Evolutionary conservation across 768 basidiomycete genomes (phyloP).

Genomic region (Rhizopogon rudus): DNA sequence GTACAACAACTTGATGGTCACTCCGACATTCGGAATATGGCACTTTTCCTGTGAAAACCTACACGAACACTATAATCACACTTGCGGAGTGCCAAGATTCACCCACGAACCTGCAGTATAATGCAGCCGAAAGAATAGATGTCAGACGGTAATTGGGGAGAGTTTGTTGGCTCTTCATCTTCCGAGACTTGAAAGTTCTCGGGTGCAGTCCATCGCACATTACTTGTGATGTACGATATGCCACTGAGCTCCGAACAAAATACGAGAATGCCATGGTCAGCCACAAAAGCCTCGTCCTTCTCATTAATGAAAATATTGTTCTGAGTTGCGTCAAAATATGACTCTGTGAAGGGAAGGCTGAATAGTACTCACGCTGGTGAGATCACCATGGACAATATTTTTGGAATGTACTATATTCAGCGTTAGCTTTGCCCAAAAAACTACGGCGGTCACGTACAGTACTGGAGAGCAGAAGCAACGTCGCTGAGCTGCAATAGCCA

Average conservation of each 20-base stretch:
- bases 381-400: constrained; percentile 1
- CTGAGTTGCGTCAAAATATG: background rate
- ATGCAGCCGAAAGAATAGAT: constrained; percentile 34
- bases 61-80: background rate
- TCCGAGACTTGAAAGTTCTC: constrained; percentile 4
- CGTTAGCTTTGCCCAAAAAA: background rate
- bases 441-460: background rate
- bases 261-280: constrained; percentile 39
- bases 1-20: background rate
- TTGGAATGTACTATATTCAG: background rate
- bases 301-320: constrained; percentile 29
- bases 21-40: background rate
- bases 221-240: constrained; percentile 5
- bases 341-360: background rate
- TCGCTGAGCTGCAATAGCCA: background rate
- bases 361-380: background rate
- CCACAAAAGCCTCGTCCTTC: constrained; percentile 31
- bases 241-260: constrained; percentile 30
- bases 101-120: constrained; percentile 21
- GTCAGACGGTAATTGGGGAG: constrained; percentile 9
- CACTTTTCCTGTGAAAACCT: constrained; percentile 4
- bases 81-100: constrained; percentile 12
- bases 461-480: background rate
- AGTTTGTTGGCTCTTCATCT: background rate
- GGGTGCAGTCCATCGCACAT: constrained; percentile 38